Conservation (phyloP, 345 rosid species). For the Eutrema yunnanense region DNA sequence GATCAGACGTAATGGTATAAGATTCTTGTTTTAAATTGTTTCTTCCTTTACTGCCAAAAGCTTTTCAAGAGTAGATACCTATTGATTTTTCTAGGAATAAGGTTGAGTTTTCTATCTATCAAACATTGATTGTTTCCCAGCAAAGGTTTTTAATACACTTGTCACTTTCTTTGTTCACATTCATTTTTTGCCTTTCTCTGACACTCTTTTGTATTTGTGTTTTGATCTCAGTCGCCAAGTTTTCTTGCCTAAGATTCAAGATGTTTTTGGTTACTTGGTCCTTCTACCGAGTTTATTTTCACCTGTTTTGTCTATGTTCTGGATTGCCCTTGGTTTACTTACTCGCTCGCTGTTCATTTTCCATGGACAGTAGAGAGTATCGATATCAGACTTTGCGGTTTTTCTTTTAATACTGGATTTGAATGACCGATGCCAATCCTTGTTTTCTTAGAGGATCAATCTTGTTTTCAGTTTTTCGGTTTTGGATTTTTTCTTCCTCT, state of each 20-base stretch:
- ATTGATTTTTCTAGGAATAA: not conserved
- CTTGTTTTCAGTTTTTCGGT: slow-evolving; percentile 5
- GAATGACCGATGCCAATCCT: not conserved
- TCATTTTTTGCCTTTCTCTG: not conserved
- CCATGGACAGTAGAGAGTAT: not conserved
- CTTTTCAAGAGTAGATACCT: not conserved
- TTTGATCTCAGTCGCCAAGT: not conserved
- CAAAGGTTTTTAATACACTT: not conserved
- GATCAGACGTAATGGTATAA: slow-evolving; percentile 2
- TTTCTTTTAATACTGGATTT: not conserved
- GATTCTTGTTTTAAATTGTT: not conserved
- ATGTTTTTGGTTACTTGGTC: not conserved
- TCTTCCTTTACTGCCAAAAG: not conserved
- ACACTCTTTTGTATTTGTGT: not conserved
- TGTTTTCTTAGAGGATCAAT: not conserved
- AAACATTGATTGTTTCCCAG: not conserved
- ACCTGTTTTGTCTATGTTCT: not conserved
- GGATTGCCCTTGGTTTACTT: not conserved
- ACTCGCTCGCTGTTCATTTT: not conserved
- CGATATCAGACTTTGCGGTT: not conserved
- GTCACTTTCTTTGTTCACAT: not conserved
- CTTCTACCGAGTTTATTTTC: not conserved
- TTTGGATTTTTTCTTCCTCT: not conserved
- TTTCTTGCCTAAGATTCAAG: not conserved
- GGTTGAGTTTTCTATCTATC: not conserved